phyloP scores from a whole-genome alignment of 179 eudicot genomes.

The Pouteria campechiana region DNA sequence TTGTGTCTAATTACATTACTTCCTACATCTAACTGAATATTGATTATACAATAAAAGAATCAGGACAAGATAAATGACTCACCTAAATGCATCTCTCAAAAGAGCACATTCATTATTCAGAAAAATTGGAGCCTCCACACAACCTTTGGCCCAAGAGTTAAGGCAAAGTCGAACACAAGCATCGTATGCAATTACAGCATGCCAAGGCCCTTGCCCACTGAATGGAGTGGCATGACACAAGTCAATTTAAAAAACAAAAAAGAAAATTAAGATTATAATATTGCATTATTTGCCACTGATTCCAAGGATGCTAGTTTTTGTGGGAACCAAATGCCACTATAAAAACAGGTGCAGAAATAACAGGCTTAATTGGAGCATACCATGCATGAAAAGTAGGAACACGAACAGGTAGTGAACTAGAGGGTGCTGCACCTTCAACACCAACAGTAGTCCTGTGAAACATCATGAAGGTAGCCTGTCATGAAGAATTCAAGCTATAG shows the following conservation, averaged over 20 bases:
- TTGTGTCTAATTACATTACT: too few species aligned
- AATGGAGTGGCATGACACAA: too few species aligned
- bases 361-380: too few species aligned
- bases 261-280: too few species aligned
- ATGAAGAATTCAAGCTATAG: background rate
- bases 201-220: conserved; percentile 96
- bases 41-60: background rate
- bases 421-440: conserved; percentile 48
- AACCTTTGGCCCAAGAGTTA: conserved; percentile 94
- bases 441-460: conserved; percentile 27
- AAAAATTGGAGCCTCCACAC: conserved; percentile 88
- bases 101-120: conserved; percentile 84
- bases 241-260: too few species aligned
- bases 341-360: too few species aligned
- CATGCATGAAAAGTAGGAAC: conserved; percentile 88
- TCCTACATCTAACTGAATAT: too few species aligned
- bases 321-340: too few species aligned
- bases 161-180: conserved; percentile 97
- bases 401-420: conserved; percentile 59
- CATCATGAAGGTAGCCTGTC: background rate
- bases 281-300: too few species aligned
- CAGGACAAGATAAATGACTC: conserved; percentile 9
- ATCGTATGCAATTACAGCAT: conserved; percentile 79
- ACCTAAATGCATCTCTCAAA: conserved; percentile 80
- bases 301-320: too few species aligned